Evolutionary conservation across 495 filamentous ascomycete genomes (phyloP).

Genomic region (Penicillium tannophilum): DNA sequence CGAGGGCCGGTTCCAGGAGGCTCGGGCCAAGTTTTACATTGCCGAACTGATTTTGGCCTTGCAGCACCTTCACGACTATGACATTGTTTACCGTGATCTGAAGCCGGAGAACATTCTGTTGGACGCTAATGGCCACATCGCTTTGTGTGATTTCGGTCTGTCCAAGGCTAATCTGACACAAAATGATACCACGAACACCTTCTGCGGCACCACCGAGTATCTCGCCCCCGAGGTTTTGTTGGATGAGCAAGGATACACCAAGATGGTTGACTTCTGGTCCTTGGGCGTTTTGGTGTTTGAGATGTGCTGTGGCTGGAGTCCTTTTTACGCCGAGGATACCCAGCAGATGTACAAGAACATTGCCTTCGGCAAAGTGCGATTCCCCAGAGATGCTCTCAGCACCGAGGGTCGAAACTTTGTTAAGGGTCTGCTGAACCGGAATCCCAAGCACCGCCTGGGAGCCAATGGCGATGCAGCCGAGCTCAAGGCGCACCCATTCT

Average conservation of each 20-base stretch:
- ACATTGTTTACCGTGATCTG: conserved; percentile 95
- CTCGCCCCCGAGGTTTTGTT: conserved; percentile 92
- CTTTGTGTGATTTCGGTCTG: conserved; percentile 85
- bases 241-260: conserved; percentile 97
- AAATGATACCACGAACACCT: conserved; percentile 97
- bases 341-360: conserved; percentile 99
- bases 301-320: conserved; percentile 99
- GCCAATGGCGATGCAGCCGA: conserved; percentile 92
- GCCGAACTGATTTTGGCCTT: conserved; percentile 95
- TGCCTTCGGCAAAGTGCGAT: conserved; percentile 95
- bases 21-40: conserved; percentile 97
- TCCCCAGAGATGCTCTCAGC: conserved; percentile 91
- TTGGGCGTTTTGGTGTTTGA: conserved; percentile 97
- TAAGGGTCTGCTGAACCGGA: conserved; percentile 94
- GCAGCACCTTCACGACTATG: conserved; percentile 91
- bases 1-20: conserved; percentile 93
- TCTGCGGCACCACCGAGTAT: conserved; percentile 98
- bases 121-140: conserved; percentile 84
- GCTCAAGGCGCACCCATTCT: conserved; percentile 93
- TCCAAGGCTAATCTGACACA: conserved; percentile 97
- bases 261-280: conserved; percentile 99
- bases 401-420: conserved; percentile 96
- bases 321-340: conserved; percentile 98
- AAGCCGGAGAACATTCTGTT: conserved; percentile 86
- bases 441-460: conserved; percentile 92